These are phyloP conservation scores for Candida montana DNA, from an alignment of 805 yeast species.

Conservation along the genomic window DNA sequence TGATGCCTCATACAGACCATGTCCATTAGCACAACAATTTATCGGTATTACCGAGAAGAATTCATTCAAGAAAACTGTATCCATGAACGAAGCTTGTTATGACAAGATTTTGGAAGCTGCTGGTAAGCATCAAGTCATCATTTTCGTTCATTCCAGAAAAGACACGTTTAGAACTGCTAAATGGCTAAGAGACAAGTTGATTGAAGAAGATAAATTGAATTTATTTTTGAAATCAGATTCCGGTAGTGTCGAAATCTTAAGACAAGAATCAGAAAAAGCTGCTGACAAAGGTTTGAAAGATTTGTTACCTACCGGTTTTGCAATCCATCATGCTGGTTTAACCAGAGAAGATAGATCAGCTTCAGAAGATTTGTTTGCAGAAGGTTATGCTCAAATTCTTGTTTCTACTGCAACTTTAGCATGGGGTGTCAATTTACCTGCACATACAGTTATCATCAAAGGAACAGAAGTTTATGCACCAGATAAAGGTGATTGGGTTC, in stretches of 20 bases:
- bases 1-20: constrained; percentile 81
- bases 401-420: constrained; percentile 93
- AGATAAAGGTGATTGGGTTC: constrained; percentile 82
- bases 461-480: constrained; percentile 95
- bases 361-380: constrained; percentile 84
- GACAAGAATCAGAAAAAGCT: constrained; percentile 54
- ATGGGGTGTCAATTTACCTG: constrained; percentile 96
- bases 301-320: constrained; percentile 68
- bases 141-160: constrained; percentile 91
- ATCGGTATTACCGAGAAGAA: constrained; percentile 83
- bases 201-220: constrained; percentile 47
- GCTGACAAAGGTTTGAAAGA: constrained; percentile 50
- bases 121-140: constrained; percentile 71
- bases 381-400: constrained; percentile 75
- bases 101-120: constrained; percentile 67
- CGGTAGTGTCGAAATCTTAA: constrained; percentile 53
- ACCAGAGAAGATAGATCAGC: constrained; percentile 64
- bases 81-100: constrained; percentile 88
- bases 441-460: constrained; percentile 87
- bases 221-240: constrained; percentile 42
- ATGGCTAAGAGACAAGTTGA: constrained; percentile 58
- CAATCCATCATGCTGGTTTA: constrained; percentile 90
- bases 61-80: constrained; percentile 68
- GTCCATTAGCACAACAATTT: constrained; percentile 85
- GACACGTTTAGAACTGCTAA: constrained; percentile 84